These are phyloP conservation scores for Suillus cothurnatus DNA, from an alignment of 768 basidiomycete species.

Conservation along the genomic window DNA sequence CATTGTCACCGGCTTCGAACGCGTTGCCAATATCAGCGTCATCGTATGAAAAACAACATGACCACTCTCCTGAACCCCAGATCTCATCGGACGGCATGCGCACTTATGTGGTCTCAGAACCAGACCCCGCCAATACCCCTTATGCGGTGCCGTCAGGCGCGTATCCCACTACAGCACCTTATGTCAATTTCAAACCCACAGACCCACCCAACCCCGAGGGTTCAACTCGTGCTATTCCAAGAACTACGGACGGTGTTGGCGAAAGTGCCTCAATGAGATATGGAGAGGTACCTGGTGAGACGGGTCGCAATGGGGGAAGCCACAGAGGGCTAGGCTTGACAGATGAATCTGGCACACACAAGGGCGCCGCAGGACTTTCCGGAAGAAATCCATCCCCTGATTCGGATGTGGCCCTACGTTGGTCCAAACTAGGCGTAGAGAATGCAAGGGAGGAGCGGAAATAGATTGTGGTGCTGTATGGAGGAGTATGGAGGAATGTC, in stretches of 20 bases:
- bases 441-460: conserved; percentile 54
- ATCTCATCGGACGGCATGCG: conserved; percentile 48
- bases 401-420: conserved; percentile 42
- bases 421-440: conserved; percentile 48
- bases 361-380: conserved; percentile 40
- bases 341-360: conserved; percentile 43
- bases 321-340: conserved; percentile 45
- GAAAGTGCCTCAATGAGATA: conserved; percentile 50
- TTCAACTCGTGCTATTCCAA: conserved; percentile 44
- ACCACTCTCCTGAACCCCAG: conserved; percentile 52
- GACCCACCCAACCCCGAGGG: conserved; percentile 40
- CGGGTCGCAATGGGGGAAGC: conserved; percentile 44
- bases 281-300: conserved; percentile 45
- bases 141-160: conserved; percentile 77
- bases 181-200: conserved; percentile 44
- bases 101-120: conserved; percentile 75
- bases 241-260: conserved; percentile 46
- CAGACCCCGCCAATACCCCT: conserved; percentile 59
- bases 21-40: conserved; percentile 23
- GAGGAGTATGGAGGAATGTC: conserved; percentile 8
- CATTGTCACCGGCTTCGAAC: conserved; percentile 36
- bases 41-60: conserved; percentile 65
- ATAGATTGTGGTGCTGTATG: conserved; percentile 21
- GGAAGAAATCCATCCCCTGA: conserved; percentile 52
- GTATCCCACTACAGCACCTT: conserved; percentile 53